Evolutionary conservation across 139 green algal species (phyloP), one percentile per base, ranked within the genome.

Genomic region (Trebouxia sp.): DNA sequence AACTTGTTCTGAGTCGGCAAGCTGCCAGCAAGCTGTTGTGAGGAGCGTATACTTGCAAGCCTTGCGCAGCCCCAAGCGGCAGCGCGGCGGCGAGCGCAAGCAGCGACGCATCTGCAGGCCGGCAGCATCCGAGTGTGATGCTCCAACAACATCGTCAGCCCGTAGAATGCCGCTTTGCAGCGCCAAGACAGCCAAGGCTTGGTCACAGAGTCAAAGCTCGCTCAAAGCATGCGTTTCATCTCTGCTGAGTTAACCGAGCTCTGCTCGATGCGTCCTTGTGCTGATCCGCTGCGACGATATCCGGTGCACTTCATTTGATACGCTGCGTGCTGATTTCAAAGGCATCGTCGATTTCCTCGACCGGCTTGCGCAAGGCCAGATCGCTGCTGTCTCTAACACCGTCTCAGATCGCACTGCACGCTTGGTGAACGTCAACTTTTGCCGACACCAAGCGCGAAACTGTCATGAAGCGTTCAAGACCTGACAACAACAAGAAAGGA

Each of bases 21-120:
- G 32, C 4, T n/a, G 62, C 32, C n/a, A 35, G 62, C 26, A 41
- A 35, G 62, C 12, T 28, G 62, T 43, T 72, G 62, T 72, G 62
- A 43, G 14, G n/a, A 45, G 37, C 62, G 43, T 6, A 28, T 35
- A 43, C n/a, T 45, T 43, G 62, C 32, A 45, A 72, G 62, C 20
- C 62, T 72, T n/a, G 62, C 32, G 35, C 62, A 72, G 62, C 62
- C 62, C 62, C 62, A 72, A 22, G 62, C 35, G 10, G 62, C 62
- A 42, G 32, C 43, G 2, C 62, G 17, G 32, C 24, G 62, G 32
- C 62, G 11, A 35, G 43, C 32, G 0, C 32, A 14, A 26, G 32
- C 42, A 24, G 35, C 62, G 8, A 72, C 35, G 11, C 32, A 32
- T 43, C 62, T 35, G 20, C 32, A 32, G 43, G 32, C 62, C 37